Conservation (phyloP, 2,329 filamentous ascomycete genomes). For the Penicillium sp. region DNA sequence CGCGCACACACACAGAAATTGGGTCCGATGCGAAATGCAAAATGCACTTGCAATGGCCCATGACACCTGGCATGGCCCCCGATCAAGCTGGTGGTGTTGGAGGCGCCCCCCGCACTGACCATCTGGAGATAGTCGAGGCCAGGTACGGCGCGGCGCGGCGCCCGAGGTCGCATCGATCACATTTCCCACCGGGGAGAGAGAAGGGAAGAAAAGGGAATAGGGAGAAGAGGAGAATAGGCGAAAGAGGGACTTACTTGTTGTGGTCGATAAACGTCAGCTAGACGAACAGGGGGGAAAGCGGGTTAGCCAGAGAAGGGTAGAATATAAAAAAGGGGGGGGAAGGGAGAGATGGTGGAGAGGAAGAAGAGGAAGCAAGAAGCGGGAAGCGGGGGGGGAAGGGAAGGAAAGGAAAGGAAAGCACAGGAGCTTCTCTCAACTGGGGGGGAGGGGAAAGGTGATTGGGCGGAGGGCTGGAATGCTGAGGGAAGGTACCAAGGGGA, state of each 20-base stretch:
- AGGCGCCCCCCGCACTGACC: conserved; percentile 30
- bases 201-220: conserved; percentile 12
- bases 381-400: conserved; percentile 12
- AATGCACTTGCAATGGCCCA: background rate
- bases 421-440: conserved; percentile 26
- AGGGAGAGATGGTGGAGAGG: conserved; percentile 9
- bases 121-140: conserved; percentile 18
- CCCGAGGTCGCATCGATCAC: conserved; percentile 5
- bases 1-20: background rate
- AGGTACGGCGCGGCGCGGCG: background rate
- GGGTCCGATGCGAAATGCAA: background rate
- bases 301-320: conserved; percentile 9
- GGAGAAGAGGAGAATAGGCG: conserved; percentile 5
- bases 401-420: conserved; percentile 22
- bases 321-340: conserved; percentile 11
- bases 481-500: conserved; percentile 28
- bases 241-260: conserved; percentile 46
- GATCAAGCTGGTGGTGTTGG: background rate
- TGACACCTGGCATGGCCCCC: background rate
- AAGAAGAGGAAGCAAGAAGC: conserved; percentile 12
- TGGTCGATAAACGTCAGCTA: conserved; percentile 53
- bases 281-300: conserved; percentile 19
- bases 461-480: conserved; percentile 24
- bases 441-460: conserved; percentile 23
- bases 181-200: conserved; percentile 10